These are phyloP conservation scores for Herpetomonas samuelpessoai DNA, from an alignment of 208 protist genomes.

Conservation along the genomic window DNA sequence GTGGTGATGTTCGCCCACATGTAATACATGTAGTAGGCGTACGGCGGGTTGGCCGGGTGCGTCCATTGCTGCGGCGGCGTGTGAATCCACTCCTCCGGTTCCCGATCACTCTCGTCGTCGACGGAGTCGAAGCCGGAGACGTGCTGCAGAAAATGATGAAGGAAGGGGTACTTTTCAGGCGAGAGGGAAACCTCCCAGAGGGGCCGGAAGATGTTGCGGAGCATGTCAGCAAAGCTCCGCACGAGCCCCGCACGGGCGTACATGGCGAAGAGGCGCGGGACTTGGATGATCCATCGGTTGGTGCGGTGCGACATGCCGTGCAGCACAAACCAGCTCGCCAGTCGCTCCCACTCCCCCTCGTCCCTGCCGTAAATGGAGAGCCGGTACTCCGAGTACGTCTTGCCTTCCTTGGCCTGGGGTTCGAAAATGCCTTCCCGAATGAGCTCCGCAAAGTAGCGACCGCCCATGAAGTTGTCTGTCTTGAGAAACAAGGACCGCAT, in stretches of 20 bases:
- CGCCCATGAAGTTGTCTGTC: conserved; percentile 88
- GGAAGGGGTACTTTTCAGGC: conserved; percentile 89
- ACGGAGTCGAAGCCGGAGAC: conserved; percentile 96
- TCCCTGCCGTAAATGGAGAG: conserved; percentile 81
- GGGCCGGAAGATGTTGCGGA: conserved; percentile 96
- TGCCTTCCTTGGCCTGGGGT: conserved; percentile 42
- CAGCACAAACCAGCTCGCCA: conserved; percentile 75
- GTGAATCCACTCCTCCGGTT: conserved; percentile 42
- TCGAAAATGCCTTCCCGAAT: conserved; percentile 48
- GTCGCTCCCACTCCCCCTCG: conserved; percentile 60
- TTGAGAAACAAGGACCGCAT: conserved; percentile 80
- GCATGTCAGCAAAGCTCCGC: conserved; percentile 91
- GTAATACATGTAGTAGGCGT: conserved; percentile 96
- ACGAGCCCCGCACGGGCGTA: conserved; percentile 67
- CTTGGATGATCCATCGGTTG: conserved; percentile 97
- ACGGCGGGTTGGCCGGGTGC: conserved; percentile 63
- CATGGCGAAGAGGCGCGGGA: conserved; percentile 87
- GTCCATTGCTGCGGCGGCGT: conserved; percentile 46
- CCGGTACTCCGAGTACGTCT: conserved; percentile 80
- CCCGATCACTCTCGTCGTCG: conserved; percentile 95
- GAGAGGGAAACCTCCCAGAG: conserved; percentile 96
- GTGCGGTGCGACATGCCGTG: conserved; percentile 92
- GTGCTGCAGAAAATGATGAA: conserved; percentile 93
- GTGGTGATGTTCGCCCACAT: conserved; percentile 97
- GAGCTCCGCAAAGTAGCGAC: conserved; percentile 88